A percentile compares a stretch with the other conserved stretches of the same genome.
Evolutionary conservation across 129 eudicot genomes (phyloP).

Genomic region (Tanacetum coccineum): DNA sequence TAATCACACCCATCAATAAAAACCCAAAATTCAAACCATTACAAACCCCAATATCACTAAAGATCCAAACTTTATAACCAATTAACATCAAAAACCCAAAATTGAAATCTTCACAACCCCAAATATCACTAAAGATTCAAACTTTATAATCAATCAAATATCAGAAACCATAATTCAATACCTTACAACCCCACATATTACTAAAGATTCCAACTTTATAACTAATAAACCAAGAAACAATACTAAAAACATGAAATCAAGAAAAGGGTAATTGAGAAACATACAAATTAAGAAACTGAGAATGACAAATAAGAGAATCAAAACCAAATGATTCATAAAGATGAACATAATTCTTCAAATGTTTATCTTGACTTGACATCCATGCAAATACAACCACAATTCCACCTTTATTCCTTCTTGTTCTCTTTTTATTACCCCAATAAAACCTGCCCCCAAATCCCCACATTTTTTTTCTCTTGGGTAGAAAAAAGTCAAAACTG

Average conservation of each 20-base stretch:
- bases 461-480: conserved; percentile 51
- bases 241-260: too few species aligned
- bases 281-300: conserved; percentile 81
- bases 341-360: conserved; percentile 67
- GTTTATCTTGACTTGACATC: conserved; percentile 86
- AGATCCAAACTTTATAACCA: background rate
- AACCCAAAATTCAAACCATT: background rate
- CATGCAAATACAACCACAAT: conserved; percentile 80
- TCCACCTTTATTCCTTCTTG: conserved; percentile 56
- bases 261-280: conserved; percentile 12
- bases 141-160: background rate
- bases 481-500: background rate
- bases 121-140: conserved; percentile 1
- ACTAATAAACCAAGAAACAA: too few species aligned
- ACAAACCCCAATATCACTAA: background rate
- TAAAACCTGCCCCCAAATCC: conserved; percentile 85
- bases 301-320: conserved; percentile 83
- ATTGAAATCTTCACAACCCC: too few species aligned
- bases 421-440: conserved; percentile 64
- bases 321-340: conserved; percentile 85
- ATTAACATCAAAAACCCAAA: background rate
- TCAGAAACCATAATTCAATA: too few species aligned
- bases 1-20: conserved; percentile 5
- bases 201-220: too few species aligned
- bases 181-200: too few species aligned